Percentiles rank a stretch among this genome's conserved stretches.
phyloP scores from a whole-genome alignment of 2,329 filamentous ascomycete species.

The Colletotrichum sp. region DNA sequence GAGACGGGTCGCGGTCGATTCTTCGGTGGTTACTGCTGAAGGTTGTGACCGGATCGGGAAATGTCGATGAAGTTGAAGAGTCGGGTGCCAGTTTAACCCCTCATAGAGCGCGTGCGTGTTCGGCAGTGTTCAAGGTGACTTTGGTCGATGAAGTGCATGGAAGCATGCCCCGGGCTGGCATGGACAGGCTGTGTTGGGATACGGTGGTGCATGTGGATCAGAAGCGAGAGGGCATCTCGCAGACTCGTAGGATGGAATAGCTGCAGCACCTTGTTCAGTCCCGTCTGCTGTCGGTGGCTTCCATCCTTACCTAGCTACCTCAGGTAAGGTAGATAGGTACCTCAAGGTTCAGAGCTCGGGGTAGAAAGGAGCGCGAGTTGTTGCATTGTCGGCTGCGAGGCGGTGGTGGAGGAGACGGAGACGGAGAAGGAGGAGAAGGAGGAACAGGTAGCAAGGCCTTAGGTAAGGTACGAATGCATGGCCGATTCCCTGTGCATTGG shows the following conservation, averaged over 20 bases:
- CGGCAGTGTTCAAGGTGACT: background rate
- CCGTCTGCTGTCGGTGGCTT: background rate
- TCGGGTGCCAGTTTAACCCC: background rate
- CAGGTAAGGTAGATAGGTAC: background rate
- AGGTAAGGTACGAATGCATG: background rate
- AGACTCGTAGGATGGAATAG: background rate
- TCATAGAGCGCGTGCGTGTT: background rate
- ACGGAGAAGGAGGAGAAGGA: background rate
- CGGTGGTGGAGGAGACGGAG: background rate
- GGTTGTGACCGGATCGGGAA: background rate
- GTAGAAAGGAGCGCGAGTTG: background rate
- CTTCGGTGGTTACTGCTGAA: background rate
- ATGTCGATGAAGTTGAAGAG: background rate
- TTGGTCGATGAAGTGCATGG: constrained; percentile 4
- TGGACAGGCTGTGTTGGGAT: constrained; percentile 1
- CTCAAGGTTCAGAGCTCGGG: background rate
- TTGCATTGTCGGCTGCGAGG: background rate
- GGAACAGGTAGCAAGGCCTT: background rate
- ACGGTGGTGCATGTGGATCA: background rate
- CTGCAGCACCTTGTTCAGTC: background rate
- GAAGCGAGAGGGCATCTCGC: background rate
- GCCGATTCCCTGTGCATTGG: background rate
- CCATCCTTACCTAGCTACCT: background rate
- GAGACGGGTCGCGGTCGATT: background rate
- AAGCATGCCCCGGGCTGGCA: constrained; percentile 1